These are phyloP conservation scores for Candolleomyces efflorescens DNA, from an alignment of 768 basidiomycete species.

Conservation along the genomic window DNA sequence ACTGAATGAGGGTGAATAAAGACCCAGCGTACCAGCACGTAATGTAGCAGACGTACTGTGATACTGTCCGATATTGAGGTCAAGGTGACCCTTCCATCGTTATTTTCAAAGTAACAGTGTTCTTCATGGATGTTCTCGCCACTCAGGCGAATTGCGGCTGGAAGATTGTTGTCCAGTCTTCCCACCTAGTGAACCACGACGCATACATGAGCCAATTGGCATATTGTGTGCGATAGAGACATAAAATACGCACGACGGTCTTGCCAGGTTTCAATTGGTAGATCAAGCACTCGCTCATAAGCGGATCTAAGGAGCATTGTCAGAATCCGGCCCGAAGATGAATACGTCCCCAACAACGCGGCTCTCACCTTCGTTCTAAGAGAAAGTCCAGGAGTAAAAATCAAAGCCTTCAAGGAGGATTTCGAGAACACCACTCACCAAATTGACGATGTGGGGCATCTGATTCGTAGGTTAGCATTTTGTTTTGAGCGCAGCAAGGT, in stretches of 20 bases:
- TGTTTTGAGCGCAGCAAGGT: conserved; percentile 7
- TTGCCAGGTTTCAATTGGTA: conserved; percentile 88
- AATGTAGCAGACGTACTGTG: conserved; percentile 50
- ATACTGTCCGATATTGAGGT: conserved; percentile 76
- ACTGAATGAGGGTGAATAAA: conserved; percentile 38
- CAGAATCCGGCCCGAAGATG: conserved; percentile 9
- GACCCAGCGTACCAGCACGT: background rate
- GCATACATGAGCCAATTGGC: background rate
- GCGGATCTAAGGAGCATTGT: conserved; percentile 57
- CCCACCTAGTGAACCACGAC: conserved; percentile 61
- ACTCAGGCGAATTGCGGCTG: conserved; percentile 86
- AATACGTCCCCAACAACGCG: conserved; percentile 28
- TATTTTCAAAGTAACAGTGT: conserved; percentile 90
- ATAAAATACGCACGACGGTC: conserved; percentile 53
- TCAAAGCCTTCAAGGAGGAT: conserved; percentile 4
- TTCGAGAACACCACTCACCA: conserved; percentile 51
- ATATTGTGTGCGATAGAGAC: background rate
- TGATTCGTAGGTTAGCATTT: conserved; percentile 25
- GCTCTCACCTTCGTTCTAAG: conserved; percentile 50
- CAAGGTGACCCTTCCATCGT: conserved; percentile 78
- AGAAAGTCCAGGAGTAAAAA: background rate
- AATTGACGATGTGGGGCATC: conserved; percentile 93
- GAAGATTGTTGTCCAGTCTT: conserved; percentile 76
- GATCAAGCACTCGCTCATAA: conserved; percentile 94
- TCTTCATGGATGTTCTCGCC: conserved; percentile 89